Conservation (phyloP, 164 flowering plant species). For the Kingdonia uniflora region DNA sequence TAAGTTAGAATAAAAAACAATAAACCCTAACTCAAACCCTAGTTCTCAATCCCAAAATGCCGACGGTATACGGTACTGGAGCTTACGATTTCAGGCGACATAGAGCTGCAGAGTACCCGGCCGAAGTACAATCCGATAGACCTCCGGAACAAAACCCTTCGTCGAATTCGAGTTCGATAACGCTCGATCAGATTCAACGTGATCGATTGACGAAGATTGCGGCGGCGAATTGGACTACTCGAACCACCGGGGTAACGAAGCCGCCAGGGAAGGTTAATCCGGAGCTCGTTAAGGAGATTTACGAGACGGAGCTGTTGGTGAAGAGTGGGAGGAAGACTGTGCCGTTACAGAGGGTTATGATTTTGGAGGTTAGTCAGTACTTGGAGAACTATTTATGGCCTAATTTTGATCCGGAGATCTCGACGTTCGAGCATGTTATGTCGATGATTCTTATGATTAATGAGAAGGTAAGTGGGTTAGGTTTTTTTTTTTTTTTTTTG, state of each 20-base stretch:
- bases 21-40: slow-evolving; percentile 9
- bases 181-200: slow-evolving; percentile 65
- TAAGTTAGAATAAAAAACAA: no score
- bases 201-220: slow-evolving; percentile 83
- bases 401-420: slow-evolving; percentile 58
- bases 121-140: slow-evolving; percentile 15
- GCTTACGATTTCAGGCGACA: slow-evolving; percentile 80
- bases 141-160: slow-evolving; percentile 16
- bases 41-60: slow-evolving; percentile 26
- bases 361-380: slow-evolving; percentile 91
- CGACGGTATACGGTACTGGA: slow-evolving; percentile 80
- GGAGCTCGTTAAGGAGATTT: slow-evolving; percentile 73
- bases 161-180: slow-evolving; percentile 60
- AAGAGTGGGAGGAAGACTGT: slow-evolving; percentile 54
- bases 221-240: slow-evolving; percentile 58
- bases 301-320: slow-evolving; percentile 63
- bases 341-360: slow-evolving; percentile 88
- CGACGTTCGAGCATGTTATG: slow-evolving; percentile 93
- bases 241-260: slow-evolving; percentile 22
- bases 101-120: slow-evolving; percentile 87
- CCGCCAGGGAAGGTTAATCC: slow-evolving; percentile 30
- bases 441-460: slow-evolving; percentile 94
- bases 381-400: slow-evolving; percentile 96
- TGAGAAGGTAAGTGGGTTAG: slow-evolving; percentile 55
- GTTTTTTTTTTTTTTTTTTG: not conserved